Percentiles rank a stretch among this genome's conserved stretches.
Evolutionary conservation across 345 rosid species (phyloP).

Genomic region (Melaleuca quinquenervia): DNA sequence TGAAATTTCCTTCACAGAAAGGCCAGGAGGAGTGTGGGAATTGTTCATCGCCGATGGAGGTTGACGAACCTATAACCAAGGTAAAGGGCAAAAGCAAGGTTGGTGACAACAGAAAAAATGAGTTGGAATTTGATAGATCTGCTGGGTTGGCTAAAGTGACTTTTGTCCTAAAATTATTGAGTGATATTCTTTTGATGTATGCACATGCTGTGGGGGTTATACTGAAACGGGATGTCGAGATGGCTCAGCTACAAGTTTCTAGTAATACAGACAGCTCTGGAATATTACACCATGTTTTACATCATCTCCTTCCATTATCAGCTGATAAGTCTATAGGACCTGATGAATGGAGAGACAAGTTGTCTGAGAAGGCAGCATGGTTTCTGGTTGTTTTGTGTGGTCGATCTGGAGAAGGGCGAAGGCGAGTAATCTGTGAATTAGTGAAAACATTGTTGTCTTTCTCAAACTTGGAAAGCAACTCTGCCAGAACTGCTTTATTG

Average conservation of each 20-base stretch:
- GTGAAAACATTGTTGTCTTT: constrained; percentile 66
- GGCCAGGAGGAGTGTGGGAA: constrained; percentile 40
- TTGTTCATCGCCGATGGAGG: constrained; percentile 56
- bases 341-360: constrained; percentile 80
- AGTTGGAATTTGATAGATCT: constrained; percentile 67
- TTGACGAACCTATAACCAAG: constrained; percentile 68
- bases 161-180: constrained; percentile 77
- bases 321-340: constrained; percentile 63
- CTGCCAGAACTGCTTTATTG: constrained; percentile 36
- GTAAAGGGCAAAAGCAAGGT: constrained; percentile 89
- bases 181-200: constrained; percentile 86
- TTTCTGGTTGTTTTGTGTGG: constrained; percentile 83
- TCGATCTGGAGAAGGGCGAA: constrained; percentile 90
- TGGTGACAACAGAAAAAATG: constrained; percentile 47
- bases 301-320: constrained; percentile 64
- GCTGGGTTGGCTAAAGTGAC: constrained; percentile 84
- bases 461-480: constrained; percentile 54
- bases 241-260: constrained; percentile 61
- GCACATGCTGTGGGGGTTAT: constrained; percentile 79
- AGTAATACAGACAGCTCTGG: constrained; percentile 55
- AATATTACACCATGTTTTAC: constrained; percentile 71
- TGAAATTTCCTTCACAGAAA: constrained; percentile 51
- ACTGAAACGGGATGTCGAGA: constrained; percentile 74
- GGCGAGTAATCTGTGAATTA: constrained; percentile 75
- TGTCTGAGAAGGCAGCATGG: constrained; percentile 90